Conservation (phyloP, 495 filamentous ascomycete species). For the Mycothermus thermophilus region DNA sequence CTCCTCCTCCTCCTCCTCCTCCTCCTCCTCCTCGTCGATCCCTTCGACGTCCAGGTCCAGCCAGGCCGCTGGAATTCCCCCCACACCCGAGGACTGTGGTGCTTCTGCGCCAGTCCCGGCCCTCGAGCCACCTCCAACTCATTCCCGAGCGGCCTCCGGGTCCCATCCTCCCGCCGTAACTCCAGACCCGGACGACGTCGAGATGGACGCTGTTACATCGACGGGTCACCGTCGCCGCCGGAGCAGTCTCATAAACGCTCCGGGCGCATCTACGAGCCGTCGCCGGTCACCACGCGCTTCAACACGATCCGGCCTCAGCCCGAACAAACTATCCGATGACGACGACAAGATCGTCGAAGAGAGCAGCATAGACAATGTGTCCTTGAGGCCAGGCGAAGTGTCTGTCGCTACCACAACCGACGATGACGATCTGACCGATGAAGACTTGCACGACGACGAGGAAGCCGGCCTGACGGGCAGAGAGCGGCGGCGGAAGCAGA, state of each 20-base stretch:
- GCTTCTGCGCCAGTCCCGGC: background rate
- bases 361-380: constrained; percentile 14
- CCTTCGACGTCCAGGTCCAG: too few species aligned
- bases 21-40: too few species aligned
- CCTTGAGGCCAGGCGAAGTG: constrained; percentile 13
- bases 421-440: constrained; percentile 37
- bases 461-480: constrained; percentile 70
- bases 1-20: background rate
- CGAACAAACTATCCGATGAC: constrained; percentile 20
- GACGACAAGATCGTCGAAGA: constrained; percentile 31
- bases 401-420: too few species aligned
- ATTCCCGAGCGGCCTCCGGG: background rate
- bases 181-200: constrained; percentile 24
- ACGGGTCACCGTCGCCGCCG: constrained; percentile 43
- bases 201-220: constrained; percentile 34
- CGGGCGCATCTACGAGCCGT: constrained; percentile 25
- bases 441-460: constrained; percentile 74
- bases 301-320: constrained; percentile 9
- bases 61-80: background rate
- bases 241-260: constrained; percentile 41
- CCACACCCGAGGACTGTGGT: background rate
- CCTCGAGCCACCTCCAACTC: constrained; percentile 1
- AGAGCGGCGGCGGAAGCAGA: constrained; percentile 51
- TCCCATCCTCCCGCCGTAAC: constrained; percentile 1
- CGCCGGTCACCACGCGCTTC: constrained; percentile 35